Evolutionary conservation across 179 eudicot genomes (phyloP).

Genomic region (Heliamphora ciliata): DNA sequence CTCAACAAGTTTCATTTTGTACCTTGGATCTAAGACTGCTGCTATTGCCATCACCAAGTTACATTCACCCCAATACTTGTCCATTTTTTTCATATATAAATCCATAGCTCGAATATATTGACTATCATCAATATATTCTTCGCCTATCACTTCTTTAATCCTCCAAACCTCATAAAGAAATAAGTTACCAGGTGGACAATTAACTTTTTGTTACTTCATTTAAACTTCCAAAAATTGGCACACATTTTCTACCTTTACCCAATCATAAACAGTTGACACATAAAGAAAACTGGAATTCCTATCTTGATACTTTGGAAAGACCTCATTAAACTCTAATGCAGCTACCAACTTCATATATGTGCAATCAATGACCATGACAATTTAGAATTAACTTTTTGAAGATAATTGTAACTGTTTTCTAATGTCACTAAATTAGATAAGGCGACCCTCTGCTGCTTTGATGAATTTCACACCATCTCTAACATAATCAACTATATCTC

Average conservation of each 20-base stretch:
- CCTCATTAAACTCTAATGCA: neutral
- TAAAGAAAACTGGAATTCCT: neutral
- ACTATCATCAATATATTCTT: neutral
- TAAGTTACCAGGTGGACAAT: slow-evolving; percentile 13
- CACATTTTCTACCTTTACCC: slow-evolving; percentile 12
- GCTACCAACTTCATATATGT: neutral
- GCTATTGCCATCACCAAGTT: neutral
- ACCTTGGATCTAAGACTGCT: neutral
- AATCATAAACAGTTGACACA: slow-evolving; percentile 9
- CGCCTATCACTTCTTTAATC: neutral
- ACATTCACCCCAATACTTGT: slow-evolving; percentile 16
- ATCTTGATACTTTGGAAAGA: neutral
- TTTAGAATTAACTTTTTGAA: neutral
- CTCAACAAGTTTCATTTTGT: neutral
- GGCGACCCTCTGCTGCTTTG: neutral
- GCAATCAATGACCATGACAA: neutral
- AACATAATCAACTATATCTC: neutral
- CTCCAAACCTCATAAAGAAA: slow-evolving; percentile 15
- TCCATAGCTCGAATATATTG: neutral
- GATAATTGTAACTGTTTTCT: neutral
- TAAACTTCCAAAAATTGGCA: slow-evolving; percentile 11
- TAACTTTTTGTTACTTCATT: slow-evolving; percentile 2
- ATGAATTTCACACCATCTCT: neutral
- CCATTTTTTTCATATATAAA: slow-evolving; percentile 17
- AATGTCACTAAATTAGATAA: neutral